Conservation (phyloP, 768 basidiomycete genomes). For the Mycena capillaripes region DNA sequence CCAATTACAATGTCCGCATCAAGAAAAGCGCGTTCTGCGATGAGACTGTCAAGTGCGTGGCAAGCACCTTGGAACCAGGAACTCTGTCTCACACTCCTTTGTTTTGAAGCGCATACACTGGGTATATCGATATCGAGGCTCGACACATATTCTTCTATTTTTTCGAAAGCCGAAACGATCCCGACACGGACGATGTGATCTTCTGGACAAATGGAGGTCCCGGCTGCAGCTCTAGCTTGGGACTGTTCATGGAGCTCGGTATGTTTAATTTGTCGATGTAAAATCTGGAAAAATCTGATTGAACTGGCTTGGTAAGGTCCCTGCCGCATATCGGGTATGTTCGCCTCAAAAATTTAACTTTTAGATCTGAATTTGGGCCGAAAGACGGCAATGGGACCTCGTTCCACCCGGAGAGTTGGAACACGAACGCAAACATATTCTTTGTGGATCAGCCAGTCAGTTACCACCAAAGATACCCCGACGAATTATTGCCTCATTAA, state of each 20-base stretch:
- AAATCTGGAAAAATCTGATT: too few species aligned
- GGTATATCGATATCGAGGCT: conserved; percentile 76
- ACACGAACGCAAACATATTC: conserved; percentile 73
- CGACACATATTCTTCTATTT: conserved; percentile 83
- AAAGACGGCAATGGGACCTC: conserved; percentile 60
- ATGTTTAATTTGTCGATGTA: background rate
- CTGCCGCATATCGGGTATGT: conserved; percentile 63
- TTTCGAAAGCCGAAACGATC: conserved; percentile 77
- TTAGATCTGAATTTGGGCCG: background rate
- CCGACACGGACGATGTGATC: conserved; percentile 72
- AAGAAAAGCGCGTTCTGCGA: conserved; percentile 58
- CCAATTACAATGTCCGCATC: conserved; percentile 56
- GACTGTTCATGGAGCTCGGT: conserved; percentile 82
- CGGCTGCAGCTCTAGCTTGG: conserved; percentile 62
- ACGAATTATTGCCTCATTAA: too few species aligned
- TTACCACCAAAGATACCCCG: too few species aligned
- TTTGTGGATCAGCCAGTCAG: conserved; percentile 77
- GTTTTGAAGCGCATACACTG: conserved; percentile 65
- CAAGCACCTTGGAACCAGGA: background rate
- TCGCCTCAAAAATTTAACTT: background rate
- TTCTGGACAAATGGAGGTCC: conserved; percentile 69
- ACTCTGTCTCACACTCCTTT: background rate
- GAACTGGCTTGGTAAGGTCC: conserved; percentile 60
- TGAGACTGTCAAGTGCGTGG: conserved; percentile 54
- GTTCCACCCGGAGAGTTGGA: conserved; percentile 76